A percentile compares a stretch with the other conserved stretches of the same genome.
These are phyloP conservation scores for Coemansia sp. DNA, from an alignment of 192 early-diverging fungal genomes.

Conservation along the genomic window DNA sequence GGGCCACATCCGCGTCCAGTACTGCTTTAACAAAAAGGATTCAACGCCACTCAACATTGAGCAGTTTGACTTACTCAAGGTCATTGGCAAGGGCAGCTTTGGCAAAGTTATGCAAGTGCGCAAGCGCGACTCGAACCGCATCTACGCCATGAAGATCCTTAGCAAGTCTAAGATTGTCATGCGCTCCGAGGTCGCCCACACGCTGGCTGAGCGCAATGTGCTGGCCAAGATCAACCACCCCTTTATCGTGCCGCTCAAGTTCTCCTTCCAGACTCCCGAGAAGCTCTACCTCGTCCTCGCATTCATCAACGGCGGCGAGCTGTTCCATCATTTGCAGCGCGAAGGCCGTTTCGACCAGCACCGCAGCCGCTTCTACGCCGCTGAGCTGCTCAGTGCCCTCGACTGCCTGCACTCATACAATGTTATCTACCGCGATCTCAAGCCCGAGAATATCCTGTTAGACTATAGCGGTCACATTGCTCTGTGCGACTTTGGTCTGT, in stretches of 20 bases:
- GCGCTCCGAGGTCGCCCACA: conserved; percentile 89
- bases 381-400: conserved; percentile 86
- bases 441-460: conserved; percentile 93
- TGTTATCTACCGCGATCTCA: conserved; percentile 90
- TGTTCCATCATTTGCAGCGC: conserved; percentile 92
- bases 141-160: conserved; percentile 97
- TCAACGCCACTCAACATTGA: conserved; percentile 77
- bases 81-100: conserved; percentile 96
- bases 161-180: conserved; percentile 93
- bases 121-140: conserved; percentile 85
- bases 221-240: conserved; percentile 87
- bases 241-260: conserved; percentile 92
- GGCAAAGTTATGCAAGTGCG: conserved; percentile 97
- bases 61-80: conserved; percentile 90
- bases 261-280: conserved; percentile 90
- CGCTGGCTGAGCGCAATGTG: conserved; percentile 88
- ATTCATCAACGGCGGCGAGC: conserved; percentile 95
- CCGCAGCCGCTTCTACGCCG: conserved; percentile 89
- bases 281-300: conserved; percentile 95
- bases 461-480: conserved; percentile 95
- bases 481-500: conserved; percentile 91
- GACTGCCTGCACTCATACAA: conserved; percentile 91
- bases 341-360: conserved; percentile 87
- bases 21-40: conserved; percentile 67
- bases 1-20: conserved; percentile 69